phyloP scores from a whole-genome alignment of 2,329 filamentous ascomycete species.

The Ophiosphaerella korrae region DNA sequence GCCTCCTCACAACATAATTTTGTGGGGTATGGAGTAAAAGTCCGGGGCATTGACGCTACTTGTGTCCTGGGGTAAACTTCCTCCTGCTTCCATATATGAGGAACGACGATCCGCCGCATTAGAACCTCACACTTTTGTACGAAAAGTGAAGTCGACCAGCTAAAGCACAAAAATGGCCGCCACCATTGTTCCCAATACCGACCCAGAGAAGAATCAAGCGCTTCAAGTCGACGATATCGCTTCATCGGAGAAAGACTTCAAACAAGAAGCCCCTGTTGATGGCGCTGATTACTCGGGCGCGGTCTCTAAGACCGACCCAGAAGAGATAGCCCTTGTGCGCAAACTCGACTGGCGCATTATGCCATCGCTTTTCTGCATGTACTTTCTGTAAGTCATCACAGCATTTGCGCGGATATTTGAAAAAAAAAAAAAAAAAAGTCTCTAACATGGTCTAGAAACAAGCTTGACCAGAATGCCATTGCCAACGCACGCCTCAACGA shows the following conservation, averaged over 20 bases:
- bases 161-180: conserved; percentile 12
- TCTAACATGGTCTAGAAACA: conserved; percentile 26
- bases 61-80: conserved; percentile 26
- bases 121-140: background rate
- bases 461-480: conserved; percentile 65
- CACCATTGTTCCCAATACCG: conserved; percentile 2
- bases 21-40: conserved; percentile 27
- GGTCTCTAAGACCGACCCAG: conserved; percentile 28
- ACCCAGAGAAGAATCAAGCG: conserved; percentile 22
- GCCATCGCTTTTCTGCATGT: conserved; percentile 43
- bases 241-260: conserved; percentile 17
- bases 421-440: background rate
- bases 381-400: conserved; percentile 35
- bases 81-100: conserved; percentile 24
- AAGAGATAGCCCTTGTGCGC: conserved; percentile 31
- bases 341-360: conserved; percentile 34
- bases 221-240: conserved; percentile 26
- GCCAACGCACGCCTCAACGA: conserved; percentile 67
- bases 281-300: conserved; percentile 30
- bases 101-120: background rate
- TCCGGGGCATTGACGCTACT: conserved; percentile 15
- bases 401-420: background rate
- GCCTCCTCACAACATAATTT: background rate
- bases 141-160: background rate
- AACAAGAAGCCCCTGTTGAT: conserved; percentile 1